Base-by-base conservation (phyloP, 2,329 filamentous ascomycete genomes). In the Seiridium cupressi region DNA sequence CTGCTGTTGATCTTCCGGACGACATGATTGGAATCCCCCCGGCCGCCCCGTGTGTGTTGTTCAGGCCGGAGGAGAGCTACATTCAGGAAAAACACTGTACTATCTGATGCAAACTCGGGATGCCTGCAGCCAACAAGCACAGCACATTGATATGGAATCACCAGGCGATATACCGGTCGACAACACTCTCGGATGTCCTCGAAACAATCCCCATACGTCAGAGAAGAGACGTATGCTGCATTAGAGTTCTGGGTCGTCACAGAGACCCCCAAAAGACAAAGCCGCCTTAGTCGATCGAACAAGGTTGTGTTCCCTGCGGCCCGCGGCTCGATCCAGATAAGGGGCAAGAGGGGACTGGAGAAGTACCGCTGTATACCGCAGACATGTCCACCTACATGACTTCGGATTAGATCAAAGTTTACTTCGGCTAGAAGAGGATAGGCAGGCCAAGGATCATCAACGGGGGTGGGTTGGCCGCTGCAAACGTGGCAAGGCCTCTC, bases 401-500 rank as follows among this genome's bases (percentile, higher is more conserved):
- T 26, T 26, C 18, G 18, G 18, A 26, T 26, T 26, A 26, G 18
- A 26, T 60, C 64, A 63, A 63, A 62, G 66, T 55, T 60, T 34
- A 8, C 26, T n/a, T 64, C 60, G 63, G 66, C 35, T 63, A 65
- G 63, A 68, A 62, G 59, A 60, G 62, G 66, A 62, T 64, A 68
- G 61, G 63, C 63, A 64, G 63, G 63, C 63, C 64, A 61, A 62
- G 66, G 66, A 69, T 67, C 63, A 66, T 67, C 66, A 65, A 64
- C 57, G 62, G 46, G 55, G 55, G 34, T 48, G 46, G 63, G 62
- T 61, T 57, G 66, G 69, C 69, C 65, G 68, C 59, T 59, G 61
- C 66, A 65, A 26, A 72, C 70, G 70, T 72, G 70, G 70, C 70
- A 70, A 62, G 62, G 64, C 47, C 57, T 65, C 66, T 66, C 63